phyloP scores from a whole-genome alignment of 257 asterid genomes.

The Solanum etuberosum region DNA sequence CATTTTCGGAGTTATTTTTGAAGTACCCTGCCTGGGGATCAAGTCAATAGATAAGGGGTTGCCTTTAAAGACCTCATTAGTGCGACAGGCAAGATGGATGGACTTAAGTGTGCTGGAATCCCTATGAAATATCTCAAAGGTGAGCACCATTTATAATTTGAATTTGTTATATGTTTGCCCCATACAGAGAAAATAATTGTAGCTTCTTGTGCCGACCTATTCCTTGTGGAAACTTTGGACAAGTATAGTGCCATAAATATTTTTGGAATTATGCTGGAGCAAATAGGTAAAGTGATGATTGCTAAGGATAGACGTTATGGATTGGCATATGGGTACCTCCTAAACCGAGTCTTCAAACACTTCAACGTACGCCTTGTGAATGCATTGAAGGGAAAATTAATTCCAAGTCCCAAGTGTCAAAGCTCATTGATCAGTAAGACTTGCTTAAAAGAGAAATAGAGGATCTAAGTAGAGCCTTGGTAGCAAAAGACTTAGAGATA shows the following conservation, averaged over 20 bases:
- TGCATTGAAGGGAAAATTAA: not conserved
- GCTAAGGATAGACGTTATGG: not conserved
- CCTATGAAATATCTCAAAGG: not conserved
- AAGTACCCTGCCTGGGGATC: not conserved
- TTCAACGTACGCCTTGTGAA: not conserved
- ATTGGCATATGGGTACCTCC: not conserved
- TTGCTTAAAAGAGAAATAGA: not conserved
- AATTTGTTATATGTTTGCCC: not conserved
- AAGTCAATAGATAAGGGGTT: not conserved
- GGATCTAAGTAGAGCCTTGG: too few species aligned
- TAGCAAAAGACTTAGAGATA: too few species aligned
- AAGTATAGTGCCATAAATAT: too few species aligned
- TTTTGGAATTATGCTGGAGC: not conserved
- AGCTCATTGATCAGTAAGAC: too few species aligned
- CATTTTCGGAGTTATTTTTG: not conserved
- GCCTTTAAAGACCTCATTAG: not conserved
- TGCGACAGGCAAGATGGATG: too few species aligned
- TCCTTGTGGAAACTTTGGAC: not conserved
- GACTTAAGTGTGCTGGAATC: not conserved
- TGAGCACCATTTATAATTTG: too few species aligned
- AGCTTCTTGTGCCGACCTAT: not conserved
- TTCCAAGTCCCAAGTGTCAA: not conserved
- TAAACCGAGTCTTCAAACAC: not conserved
- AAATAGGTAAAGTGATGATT: not conserved
- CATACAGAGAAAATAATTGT: not conserved